phyloP scores from a whole-genome alignment of 768 basidiomycete species.

The Leccinellum rugosiceps region DNA sequence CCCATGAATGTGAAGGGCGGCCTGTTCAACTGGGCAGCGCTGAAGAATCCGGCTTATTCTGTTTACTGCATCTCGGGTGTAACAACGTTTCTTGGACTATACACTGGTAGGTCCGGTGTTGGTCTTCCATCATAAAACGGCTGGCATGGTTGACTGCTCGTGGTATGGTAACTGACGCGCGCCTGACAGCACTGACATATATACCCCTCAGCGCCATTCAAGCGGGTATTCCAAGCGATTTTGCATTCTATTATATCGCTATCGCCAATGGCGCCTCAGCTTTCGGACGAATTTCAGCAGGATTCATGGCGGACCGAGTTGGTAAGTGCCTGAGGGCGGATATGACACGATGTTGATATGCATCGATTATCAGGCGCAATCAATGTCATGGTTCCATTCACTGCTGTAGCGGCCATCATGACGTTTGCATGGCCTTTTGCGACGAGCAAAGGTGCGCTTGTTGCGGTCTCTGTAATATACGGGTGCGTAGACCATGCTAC shows the following conservation, averaged over 20 bases:
- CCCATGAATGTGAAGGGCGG: conserved; percentile 54
- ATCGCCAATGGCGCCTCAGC: conserved; percentile 67
- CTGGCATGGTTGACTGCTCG: neutral
- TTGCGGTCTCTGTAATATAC: conserved; percentile 58
- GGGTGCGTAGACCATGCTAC: conserved; percentile 42
- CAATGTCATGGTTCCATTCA: conserved; percentile 68
- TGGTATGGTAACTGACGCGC: neutral
- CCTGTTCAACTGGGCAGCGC: conserved; percentile 53
- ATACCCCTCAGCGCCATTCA: conserved; percentile 55
- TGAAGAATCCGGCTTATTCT: conserved; percentile 45
- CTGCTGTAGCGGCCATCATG: conserved; percentile 48
- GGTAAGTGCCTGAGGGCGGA: conserved; percentile 33
- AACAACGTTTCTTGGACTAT: conserved; percentile 65
- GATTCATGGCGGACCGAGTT: conserved; percentile 50
- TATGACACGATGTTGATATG: neutral
- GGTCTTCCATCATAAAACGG: neutral
- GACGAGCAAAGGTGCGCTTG: conserved; percentile 38
- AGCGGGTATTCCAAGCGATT: conserved; percentile 45
- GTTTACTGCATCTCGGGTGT: conserved; percentile 58
- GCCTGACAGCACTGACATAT: conserved; percentile 56
- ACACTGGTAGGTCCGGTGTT: conserved; percentile 46
- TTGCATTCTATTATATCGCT: conserved; percentile 63
- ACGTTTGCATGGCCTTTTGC: conserved; percentile 75
- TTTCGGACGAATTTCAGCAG: conserved; percentile 56
- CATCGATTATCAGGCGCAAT: conserved; percentile 52